Evolutionary conservation across 768 basidiomycete genomes (phyloP), one percentile per base, ranked within the genome.

Genomic region (Mycena floridula): DNA sequence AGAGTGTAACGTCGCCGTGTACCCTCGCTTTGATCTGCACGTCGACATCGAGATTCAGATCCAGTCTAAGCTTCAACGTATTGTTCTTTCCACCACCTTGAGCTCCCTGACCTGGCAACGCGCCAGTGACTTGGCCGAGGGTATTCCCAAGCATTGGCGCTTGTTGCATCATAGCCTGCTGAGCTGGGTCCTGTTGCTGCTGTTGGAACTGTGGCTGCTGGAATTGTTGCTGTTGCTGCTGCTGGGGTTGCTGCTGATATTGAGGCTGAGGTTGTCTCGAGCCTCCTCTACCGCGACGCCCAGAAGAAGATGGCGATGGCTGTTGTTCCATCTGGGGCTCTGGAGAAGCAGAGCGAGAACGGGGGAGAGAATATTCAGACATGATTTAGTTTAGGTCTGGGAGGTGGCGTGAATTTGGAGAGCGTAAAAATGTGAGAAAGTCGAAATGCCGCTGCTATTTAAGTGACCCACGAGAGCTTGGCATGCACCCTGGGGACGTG

Each of bases 1-100:
- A 46, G 3, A 54, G 45, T 2, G 53, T 54, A 20, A 54, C 53
- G 20, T 54, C 53, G n/a, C 53, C 53, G 20, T 52, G 53, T 13
- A 54, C 40, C 20, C 46, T 42, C 7, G 53, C 53, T 38, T 52
- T 52, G 25, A 54, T 51, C 42, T 49, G 43, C 11, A 54, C 50
- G 6, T 52, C 47, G 30, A 54, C 50, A 4, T 54, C 53, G 27
- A 54, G 43, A n/a, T n/a, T n/a, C n/a, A n/a, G n/a, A 18, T 54
- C 53, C 2, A 54, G 46, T 5, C 53, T 40, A 28, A 54, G 43
- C 47, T 52, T 54, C 7, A 54, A 45, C 6, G 50, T 51, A 11
- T 53, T 50, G 7, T 46, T 48, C n/a, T 30, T 27, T 4, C n/a
- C 6, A 21, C 45, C 27, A 11, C 37, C n/a, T 26, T 42, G 8